Conservation (phyloP, 148 eudicot species). For the Cornus florida region DNA sequence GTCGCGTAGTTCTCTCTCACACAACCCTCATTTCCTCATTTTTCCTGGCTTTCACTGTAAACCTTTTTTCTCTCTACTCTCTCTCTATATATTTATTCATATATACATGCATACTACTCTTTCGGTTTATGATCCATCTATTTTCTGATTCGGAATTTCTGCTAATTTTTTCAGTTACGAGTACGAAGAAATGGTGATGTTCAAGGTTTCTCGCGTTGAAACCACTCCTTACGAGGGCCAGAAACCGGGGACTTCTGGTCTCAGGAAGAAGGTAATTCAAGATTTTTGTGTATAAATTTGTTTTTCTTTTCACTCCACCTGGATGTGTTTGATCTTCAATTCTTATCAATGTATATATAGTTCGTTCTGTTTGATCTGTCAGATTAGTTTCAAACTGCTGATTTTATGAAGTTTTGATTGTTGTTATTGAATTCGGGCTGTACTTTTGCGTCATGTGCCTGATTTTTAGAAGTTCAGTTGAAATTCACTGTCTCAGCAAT, state of each 20-base stretch:
- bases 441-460: not conserved
- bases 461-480: not conserved
- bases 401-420: not conserved
- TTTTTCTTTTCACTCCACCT: not conserved
- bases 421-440: not conserved
- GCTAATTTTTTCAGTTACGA: not conserved
- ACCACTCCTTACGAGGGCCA: constrained; percentile 80
- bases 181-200: constrained; percentile 50
- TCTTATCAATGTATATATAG: not conserved
- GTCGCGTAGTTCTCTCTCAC: not conserved
- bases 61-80: not conserved
- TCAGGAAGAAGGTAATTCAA: constrained; percentile 57
- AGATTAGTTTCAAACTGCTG: not conserved
- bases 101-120: not conserved
- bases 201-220: constrained; percentile 61
- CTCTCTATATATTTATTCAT: not conserved
- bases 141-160: not conserved
- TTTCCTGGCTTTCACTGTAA: constrained; percentile 2
- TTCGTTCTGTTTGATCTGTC: constrained; percentile 2
- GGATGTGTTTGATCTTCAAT: not conserved
- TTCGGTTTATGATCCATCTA: not conserved
- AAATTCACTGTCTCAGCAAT: not conserved
- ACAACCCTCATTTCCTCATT: not conserved
- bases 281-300: not conserved
- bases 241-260: constrained; percentile 95